Conservation (phyloP, 2,329 filamentous ascomycete species). For the Scleromitrula shiraiana region DNA sequence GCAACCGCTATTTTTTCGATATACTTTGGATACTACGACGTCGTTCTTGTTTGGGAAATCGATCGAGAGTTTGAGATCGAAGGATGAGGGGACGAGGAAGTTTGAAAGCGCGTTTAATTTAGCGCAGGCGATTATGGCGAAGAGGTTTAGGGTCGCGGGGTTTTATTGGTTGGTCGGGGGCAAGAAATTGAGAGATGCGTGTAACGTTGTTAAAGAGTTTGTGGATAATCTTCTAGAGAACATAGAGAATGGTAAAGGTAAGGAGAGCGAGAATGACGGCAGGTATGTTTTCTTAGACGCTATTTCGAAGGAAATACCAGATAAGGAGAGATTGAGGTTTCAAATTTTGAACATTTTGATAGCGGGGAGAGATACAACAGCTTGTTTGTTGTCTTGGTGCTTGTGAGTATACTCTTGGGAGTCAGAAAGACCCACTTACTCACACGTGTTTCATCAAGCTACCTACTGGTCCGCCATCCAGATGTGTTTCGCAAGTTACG, state of each 20-base stretch:
- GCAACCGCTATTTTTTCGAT: constrained; percentile 37
- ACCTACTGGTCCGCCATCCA: constrained; percentile 13
- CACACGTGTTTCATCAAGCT: background rate
- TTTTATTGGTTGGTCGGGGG: constrained; percentile 9
- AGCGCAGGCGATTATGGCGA: constrained; percentile 28
- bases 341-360: constrained; percentile 31
- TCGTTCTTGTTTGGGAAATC: constrained; percentile 49
- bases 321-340: constrained; percentile 22
- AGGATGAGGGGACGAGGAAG: constrained; percentile 10
- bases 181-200: constrained; percentile 17
- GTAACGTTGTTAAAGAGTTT: constrained; percentile 17
- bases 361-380: constrained; percentile 36
- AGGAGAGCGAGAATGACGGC: constrained; percentile 29
- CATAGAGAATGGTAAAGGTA: background rate
- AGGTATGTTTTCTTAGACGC: background rate
- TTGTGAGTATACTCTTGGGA: constrained; percentile 9
- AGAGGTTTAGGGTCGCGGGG: constrained; percentile 23
- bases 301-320: constrained; percentile 30
- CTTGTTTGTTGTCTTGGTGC: constrained; percentile 35
- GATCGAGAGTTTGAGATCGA: constrained; percentile 12
- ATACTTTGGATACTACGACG: constrained; percentile 47
- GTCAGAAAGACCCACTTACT: background rate
- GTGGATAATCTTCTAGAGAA: background rate
- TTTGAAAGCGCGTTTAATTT: constrained; percentile 32
- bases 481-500: constrained; percentile 5